phyloP scores from a whole-genome alignment of 768 basidiomycete genomes.

The Termitomyces sp. region DNA sequence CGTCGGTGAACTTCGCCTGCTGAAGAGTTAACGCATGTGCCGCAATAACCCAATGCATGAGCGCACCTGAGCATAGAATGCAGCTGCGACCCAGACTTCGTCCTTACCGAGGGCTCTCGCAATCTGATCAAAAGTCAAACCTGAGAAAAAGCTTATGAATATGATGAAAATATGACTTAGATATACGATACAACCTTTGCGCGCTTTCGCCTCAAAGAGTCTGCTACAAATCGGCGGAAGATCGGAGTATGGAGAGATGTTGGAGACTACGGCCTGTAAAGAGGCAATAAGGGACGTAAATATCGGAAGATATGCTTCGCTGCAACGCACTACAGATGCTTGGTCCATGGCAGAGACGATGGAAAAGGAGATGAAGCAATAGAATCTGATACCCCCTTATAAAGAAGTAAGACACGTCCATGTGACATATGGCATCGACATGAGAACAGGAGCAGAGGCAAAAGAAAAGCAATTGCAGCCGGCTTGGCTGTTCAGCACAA shows the following conservation, averaged over 20 bases:
- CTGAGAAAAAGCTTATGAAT: conserved; percentile 23
- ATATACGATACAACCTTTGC: conserved; percentile 37
- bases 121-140: conserved; percentile 65
- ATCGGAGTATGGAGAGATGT: conserved; percentile 38
- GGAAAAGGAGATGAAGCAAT: conserved; percentile 1
- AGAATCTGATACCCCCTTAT: conserved; percentile 2
- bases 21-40: not conserved
- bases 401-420: conserved; percentile 5
- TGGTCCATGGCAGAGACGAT: conserved; percentile 27
- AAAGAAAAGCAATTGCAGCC: not conserved
- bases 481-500: not conserved
- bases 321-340: conserved; percentile 13
- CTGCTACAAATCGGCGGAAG: conserved; percentile 43
- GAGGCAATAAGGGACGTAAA: not conserved
- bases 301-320: not conserved
- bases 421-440: conserved; percentile 13
- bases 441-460: conserved; percentile 1
- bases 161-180: not conserved
- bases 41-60: not conserved
- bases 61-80: conserved; percentile 72
- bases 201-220: conserved; percentile 63
- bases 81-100: conserved; percentile 79
- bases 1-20: conserved; percentile 62
- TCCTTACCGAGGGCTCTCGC: conserved; percentile 61
- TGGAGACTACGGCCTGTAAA: conserved; percentile 34